Base-by-base conservation (phyloP, 2,329 filamentous ascomycete genomes). In the Trichoderma citrinoviride region DNA sequence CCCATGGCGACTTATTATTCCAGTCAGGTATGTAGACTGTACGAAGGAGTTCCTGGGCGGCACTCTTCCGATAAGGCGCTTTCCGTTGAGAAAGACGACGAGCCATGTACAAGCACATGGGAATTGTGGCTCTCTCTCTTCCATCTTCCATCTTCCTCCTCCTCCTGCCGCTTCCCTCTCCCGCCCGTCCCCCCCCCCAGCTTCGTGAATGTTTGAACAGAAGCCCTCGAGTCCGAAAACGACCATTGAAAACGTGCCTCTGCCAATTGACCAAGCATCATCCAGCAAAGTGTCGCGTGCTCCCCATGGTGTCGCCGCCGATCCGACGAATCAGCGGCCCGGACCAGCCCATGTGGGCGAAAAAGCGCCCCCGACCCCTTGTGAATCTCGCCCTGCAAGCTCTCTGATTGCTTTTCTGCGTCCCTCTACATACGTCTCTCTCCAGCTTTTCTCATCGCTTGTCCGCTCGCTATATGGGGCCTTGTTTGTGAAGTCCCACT, bases 251-350 rank as follows among this genome's bases (percentile, higher is more conserved):
- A 65, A 58, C 57, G 57, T 50, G 60, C 57, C 23, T 63, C 47
- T 54, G n/a, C 49, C 67, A 64, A 73, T 77, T 74, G 76, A 77
- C 77, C 77, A 78, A 78, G 77, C 77, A 78, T 75, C 75, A 77
- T 78, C 73, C 71, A 78, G 76, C 71, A 77, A 76, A 74, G 76
- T 75, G 77, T 78, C 77, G 77, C 77, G 77, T 78, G 77, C 77
- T 78, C 73, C 68, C 67, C 67, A 65, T 65, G 71, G 67, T 68
- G 61, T 40, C 62, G 57, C 25, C 40, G 21, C 15, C 17, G 33
- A 2, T 3, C 47, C 29, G 71, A 60, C 77, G 72, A 78, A 78
- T 78, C 72, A 77, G 71, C 66, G 67, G 64, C 65, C 67, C 66
- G 67, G 58, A 67, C 70, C 62, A 19, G 70, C 72, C 74, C 76